Conservation (phyloP, 2,329 filamentous ascomycete genomes). For the Fusarium sp. region DNA sequence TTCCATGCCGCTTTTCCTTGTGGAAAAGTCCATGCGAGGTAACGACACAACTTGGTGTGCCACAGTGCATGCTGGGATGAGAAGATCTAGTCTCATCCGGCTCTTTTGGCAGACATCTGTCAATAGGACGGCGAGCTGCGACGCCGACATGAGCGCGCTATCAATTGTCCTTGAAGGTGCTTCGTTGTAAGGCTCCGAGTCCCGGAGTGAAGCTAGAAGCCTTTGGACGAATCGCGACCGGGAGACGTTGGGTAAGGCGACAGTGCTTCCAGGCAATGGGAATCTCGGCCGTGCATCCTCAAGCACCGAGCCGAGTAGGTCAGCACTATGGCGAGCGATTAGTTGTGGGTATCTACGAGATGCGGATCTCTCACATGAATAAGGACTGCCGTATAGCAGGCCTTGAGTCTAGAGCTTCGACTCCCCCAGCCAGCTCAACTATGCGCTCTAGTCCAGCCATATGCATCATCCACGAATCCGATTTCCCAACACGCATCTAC, state of each 20-base stretch:
- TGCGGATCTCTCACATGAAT: conserved; percentile 22
- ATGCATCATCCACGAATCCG: conserved; percentile 31
- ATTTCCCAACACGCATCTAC: conserved; percentile 33
- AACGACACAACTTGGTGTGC: conserved; percentile 30
- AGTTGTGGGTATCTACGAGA: background rate
- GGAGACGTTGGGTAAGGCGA: accelerated
- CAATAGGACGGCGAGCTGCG: conserved; percentile 12
- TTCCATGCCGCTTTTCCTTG: background rate
- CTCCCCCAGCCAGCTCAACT: conserved; percentile 23
- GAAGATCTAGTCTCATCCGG: conserved; percentile 11
- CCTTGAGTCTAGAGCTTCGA: conserved; percentile 18
- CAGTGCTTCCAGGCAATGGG: background rate
- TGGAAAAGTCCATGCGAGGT: background rate
- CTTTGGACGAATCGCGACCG: background rate
- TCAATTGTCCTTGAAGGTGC: background rate
- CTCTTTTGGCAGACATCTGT: conserved; percentile 11
- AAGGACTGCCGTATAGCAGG: conserved; percentile 30
- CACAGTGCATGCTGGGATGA: conserved; percentile 28
- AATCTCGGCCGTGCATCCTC: conserved; percentile 32
- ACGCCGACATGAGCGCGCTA: background rate
- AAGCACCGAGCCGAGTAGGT: conserved; percentile 37
- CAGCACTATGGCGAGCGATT: conserved; percentile 1
- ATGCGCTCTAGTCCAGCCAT: conserved; percentile 33
- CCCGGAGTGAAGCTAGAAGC: background rate
- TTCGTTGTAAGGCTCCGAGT: accelerated